These are phyloP conservation scores for Cydonia oblonga DNA, from an alignment of 331 rosid genomes.

Conservation along the genomic window DNA sequence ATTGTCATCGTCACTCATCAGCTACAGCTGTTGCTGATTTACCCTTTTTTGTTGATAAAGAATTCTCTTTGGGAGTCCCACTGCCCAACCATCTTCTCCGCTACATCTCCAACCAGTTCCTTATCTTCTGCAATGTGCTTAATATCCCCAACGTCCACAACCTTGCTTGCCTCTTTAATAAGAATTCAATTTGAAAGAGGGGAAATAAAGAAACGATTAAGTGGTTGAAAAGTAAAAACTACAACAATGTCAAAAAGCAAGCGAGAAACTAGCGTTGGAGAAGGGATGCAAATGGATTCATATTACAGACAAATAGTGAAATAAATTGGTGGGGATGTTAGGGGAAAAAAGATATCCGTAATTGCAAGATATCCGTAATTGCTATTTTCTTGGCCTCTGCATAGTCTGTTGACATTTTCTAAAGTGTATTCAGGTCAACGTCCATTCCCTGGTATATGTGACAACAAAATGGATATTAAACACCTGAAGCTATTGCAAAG, in stretches of 20 bases:
- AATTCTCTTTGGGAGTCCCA: conserved; percentile 50
- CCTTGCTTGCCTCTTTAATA: conserved; percentile 43
- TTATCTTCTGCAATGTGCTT: conserved; percentile 43
- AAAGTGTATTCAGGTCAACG: conserved; percentile 33
- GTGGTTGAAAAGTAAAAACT: background rate
- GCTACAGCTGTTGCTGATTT: conserved; percentile 16
- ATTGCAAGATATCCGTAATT: conserved; percentile 52
- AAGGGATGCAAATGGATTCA: background rate
- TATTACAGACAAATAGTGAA: background rate
- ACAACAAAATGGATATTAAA: background rate
- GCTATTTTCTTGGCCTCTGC: conserved; percentile 60
- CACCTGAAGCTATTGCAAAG: background rate
- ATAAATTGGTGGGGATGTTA: background rate
- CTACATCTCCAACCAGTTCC: conserved; percentile 35
- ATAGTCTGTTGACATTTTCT: conserved; percentile 58
- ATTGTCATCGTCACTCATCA: conserved; percentile 1
- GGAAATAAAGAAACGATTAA: background rate
- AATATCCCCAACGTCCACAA: conserved; percentile 39
- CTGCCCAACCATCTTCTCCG: conserved; percentile 40
- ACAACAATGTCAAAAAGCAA: background rate
- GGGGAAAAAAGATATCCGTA: conserved; percentile 25
- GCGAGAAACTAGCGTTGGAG: background rate
- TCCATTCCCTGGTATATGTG: conserved; percentile 29
- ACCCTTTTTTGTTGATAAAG: conserved; percentile 49
- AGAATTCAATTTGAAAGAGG: background rate